These are phyloP conservation scores for Tulasnella sp. DNA, from an alignment of 768 basidiomycete species.

Conservation along the genomic window DNA sequence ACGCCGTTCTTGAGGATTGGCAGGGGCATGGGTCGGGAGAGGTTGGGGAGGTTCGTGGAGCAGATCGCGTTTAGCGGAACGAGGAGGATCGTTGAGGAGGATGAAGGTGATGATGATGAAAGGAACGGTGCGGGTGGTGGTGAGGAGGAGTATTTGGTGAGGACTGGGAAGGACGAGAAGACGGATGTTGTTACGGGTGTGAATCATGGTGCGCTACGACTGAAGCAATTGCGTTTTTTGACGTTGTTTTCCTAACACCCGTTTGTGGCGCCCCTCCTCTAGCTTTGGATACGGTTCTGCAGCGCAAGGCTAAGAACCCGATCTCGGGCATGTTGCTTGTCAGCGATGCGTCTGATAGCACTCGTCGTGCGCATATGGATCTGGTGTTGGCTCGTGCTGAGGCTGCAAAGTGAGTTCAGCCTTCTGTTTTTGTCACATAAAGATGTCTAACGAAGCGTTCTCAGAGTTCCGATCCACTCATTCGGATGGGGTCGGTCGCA, in stretches of 20 bases:
- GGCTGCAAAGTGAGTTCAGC: constrained; percentile 59
- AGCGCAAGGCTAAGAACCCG: constrained; percentile 86
- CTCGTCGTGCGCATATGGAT: constrained; percentile 95
- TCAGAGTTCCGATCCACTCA: constrained; percentile 82
- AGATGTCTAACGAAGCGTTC: not conserved
- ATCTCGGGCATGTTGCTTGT: constrained; percentile 88
- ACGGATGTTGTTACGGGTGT: constrained; percentile 98
- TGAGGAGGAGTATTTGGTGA: constrained; percentile 59
- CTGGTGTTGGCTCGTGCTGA: constrained; percentile 94
- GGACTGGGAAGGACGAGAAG: constrained; percentile 80
- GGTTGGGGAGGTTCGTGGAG: constrained; percentile 73
- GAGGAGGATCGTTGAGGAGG: constrained; percentile 27
- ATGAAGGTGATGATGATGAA: constrained; percentile 23
- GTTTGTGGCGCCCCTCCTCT: not conserved
- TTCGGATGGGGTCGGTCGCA: constrained; percentile 96
- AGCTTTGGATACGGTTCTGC: constrained; percentile 90
- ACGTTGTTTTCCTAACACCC: not conserved
- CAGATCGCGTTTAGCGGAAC: constrained; percentile 38
- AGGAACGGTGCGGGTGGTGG: constrained; percentile 21
- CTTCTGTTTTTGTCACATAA: not conserved
- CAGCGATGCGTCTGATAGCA: constrained; percentile 86
- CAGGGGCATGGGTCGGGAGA: constrained; percentile 54
- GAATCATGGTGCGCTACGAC: constrained; percentile 64
- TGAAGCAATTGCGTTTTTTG: not conserved
- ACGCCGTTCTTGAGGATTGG: constrained; percentile 85